Percentiles rank a stretch among this genome's conserved stretches.
These are phyloP conservation scores for Phascolomyces articulosus DNA, from an alignment of 371 early-diverging fungal genomes.

Conservation along the genomic window DNA sequence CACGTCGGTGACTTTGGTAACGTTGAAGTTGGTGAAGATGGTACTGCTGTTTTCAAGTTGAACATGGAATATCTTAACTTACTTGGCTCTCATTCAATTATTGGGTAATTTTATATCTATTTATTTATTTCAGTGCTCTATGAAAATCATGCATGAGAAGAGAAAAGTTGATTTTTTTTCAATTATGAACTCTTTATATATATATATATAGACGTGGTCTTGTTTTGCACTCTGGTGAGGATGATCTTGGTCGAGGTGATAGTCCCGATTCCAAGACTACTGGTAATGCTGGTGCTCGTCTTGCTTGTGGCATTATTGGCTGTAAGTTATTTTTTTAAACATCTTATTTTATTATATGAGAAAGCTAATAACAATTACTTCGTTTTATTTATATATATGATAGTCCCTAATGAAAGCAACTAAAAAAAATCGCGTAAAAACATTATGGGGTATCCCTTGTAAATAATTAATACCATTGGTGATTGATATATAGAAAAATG, in stretches of 20 bases:
- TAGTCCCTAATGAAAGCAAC: too few species aligned
- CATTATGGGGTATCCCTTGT: too few species aligned
- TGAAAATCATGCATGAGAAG: too few species aligned
- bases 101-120: conserved; percentile 57
- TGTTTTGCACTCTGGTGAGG: conserved; percentile 80
- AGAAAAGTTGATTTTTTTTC: too few species aligned
- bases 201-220: conserved; percentile 66
- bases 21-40: conserved; percentile 60
- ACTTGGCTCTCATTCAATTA: conserved; percentile 70
- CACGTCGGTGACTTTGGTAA: conserved; percentile 94
- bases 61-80: conserved; percentile 67
- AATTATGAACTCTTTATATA: too few species aligned
- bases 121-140: background rate
- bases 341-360: too few species aligned
- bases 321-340: conserved; percentile 30
- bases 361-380: too few species aligned
- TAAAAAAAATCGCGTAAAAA: too few species aligned
- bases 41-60: conserved; percentile 53
- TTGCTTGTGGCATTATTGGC: conserved; percentile 90
- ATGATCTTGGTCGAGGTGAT: conserved; percentile 82
- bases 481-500: too few species aligned
- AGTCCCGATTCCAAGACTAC: conserved; percentile 76
- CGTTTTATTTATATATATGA: too few species aligned
- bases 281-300: conserved; percentile 85
- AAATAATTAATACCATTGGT: too few species aligned